These are phyloP conservation scores for Scheffersomyces quercinus DNA, from an alignment of 1,139 yeast species.

Conservation along the genomic window DNA sequence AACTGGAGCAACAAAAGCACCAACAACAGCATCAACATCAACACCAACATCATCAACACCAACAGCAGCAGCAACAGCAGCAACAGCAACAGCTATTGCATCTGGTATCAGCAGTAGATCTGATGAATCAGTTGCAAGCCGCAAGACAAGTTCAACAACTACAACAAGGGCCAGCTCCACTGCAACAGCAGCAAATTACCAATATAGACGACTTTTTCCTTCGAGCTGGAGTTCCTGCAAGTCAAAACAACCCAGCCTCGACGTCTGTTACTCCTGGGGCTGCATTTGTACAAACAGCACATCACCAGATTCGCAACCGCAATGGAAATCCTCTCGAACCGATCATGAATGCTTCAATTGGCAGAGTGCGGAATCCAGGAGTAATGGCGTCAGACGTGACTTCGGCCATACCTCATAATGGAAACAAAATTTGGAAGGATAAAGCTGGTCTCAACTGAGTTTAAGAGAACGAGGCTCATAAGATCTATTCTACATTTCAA, in stretches of 20 bases:
- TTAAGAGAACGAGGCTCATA: too few species aligned
- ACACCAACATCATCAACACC: constrained; percentile 9
- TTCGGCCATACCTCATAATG: neutral
- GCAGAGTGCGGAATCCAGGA: neutral
- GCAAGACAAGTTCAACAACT: neutral
- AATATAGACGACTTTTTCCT: constrained; percentile 40
- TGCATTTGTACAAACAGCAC: neutral
- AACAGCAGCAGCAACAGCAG: constrained; percentile 7
- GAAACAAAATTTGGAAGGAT: neutral
- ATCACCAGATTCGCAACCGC: neutral
- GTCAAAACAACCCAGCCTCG: constrained; percentile 1
- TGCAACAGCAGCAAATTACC: constrained; percentile 16
- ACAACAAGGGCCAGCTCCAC: constrained; percentile 4
- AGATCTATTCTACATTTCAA: too few species aligned
- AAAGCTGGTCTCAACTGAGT: neutral
- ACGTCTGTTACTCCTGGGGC: neutral
- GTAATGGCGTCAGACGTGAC: neutral
- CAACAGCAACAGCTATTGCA: constrained; percentile 6
- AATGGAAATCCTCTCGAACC: neutral
- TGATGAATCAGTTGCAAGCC: too few species aligned
- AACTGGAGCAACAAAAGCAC: constrained; percentile 4
- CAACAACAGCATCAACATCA: constrained; percentile 8
- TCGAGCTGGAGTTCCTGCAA: constrained; percentile 13
- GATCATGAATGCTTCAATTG: neutral
- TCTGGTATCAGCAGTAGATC: too few species aligned